These are phyloP conservation scores for Aspergillus sclerotioniger DNA, from an alignment of 495 filamentous ascomycete species.

Conservation along the genomic window DNA sequence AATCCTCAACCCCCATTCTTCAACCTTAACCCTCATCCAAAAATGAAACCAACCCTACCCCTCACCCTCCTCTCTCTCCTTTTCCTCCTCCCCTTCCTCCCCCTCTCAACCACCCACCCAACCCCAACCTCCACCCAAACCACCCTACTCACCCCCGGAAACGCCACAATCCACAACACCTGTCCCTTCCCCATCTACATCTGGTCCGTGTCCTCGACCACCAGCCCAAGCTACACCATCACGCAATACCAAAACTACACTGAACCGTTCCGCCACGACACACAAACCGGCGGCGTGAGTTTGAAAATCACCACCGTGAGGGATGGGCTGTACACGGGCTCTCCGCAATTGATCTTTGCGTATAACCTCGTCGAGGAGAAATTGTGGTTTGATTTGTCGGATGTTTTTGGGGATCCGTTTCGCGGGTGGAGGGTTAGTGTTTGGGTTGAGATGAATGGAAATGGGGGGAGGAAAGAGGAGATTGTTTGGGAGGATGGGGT, in stretches of 20 bases:
- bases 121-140: neutral
- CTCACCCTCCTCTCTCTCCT: constrained; percentile 12
- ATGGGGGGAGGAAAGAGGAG: constrained; percentile 29
- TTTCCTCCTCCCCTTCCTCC: constrained; percentile 13
- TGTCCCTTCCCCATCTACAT: constrained; percentile 48
- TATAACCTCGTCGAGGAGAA: constrained; percentile 47
- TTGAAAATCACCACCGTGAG: constrained; percentile 51
- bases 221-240: constrained; percentile 31
- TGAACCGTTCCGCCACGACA: constrained; percentile 46
- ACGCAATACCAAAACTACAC: constrained; percentile 26
- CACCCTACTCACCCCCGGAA: constrained; percentile 33
- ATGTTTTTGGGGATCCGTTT: constrained; percentile 59
- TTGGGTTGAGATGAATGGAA: neutral
- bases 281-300: constrained; percentile 49
- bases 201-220: constrained; percentile 51
- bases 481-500: constrained; percentile 50
- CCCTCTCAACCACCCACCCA: constrained; percentile 9
- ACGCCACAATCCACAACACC: constrained; percentile 50
- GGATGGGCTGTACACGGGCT: constrained; percentile 49
- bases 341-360: constrained; percentile 52
- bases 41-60: constrained; percentile 17
- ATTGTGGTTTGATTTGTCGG: constrained; percentile 58
- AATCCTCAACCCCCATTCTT: too few relatives aligned
- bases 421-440: constrained; percentile 41
- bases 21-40: too few relatives aligned